Base-by-base conservation (phyloP, 1,284 basidiomycete species). In the Ustilago loliicola region DNA sequence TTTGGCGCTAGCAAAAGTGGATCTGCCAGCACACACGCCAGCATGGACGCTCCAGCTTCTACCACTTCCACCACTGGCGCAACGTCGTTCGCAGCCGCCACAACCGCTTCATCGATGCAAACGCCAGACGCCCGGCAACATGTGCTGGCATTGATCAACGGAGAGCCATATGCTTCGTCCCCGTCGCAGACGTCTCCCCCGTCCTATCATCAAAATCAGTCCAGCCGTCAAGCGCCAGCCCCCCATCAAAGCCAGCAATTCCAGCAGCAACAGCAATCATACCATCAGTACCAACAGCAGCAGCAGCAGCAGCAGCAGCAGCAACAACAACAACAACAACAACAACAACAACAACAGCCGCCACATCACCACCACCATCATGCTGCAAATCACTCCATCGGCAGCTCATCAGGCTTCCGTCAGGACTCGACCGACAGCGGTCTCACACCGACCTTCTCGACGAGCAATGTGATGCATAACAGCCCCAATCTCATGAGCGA, bases 401-500 rank as follows among this genome's bases (percentile, higher is more conserved):
- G 66, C 61, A 68, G 71, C 58, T 65, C 65, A 11, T 52, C 65
- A 2, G 66, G 66, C 48, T 61, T 68, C 10, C 66, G 61, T 21
- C 61, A 57, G 10, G 71, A 73, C 3, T 73, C 71, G 17, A 58
- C 47, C 19, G 71, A 73, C 25, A 73, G 71, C 25, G 65, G 57
- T 10, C 62, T 68, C 48, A 54, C 61, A 9, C 71, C 66, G 9
- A 48, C 61, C 23, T 73, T 73, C 29, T 68, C 71, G 23, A 58
- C 48, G 32, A 73, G 45, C 58, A 61, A 53, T 40, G 40, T 73
- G 21, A 19, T 54, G 29, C 58, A 73, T 29, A 65, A 48, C 66
- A 65, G 65, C 53, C 71, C 58, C 1, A 65, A 51, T n/a, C 61
- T 64, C 40, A 29, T 60, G 7, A 52, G 42, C 42, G 71, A 73